phyloP scores from a whole-genome alignment of 2,329 filamentous ascomycete genomes.

The Botrytis tulipae region DNA sequence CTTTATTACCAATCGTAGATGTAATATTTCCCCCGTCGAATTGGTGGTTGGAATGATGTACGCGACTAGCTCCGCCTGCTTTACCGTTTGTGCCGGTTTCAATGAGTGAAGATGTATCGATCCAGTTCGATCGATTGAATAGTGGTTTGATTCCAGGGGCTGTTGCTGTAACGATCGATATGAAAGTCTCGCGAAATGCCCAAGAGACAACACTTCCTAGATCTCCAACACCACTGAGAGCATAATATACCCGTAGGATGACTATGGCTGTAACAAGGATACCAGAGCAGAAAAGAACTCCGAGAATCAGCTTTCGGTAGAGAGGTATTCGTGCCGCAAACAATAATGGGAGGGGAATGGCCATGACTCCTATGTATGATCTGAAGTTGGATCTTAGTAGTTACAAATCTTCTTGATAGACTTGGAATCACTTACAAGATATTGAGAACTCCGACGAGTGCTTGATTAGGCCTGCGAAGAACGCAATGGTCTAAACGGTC shows the following conservation, averaged over 20 bases:
- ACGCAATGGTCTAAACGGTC: not conserved
- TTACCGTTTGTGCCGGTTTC: not conserved
- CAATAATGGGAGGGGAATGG: not conserved
- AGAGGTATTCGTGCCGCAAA: slow-evolving; percentile 1
- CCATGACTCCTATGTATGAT: slow-evolving; percentile 4
- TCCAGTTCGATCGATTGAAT: not conserved
- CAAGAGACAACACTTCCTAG: not conserved
- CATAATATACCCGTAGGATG: not conserved
- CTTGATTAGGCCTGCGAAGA: not conserved
- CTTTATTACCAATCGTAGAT: not conserved
- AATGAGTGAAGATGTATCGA: not conserved
- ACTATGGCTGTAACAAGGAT: not conserved
- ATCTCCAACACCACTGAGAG: not conserved
- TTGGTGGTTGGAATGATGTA: not conserved
- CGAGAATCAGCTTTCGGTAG: not conserved
- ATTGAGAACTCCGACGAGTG: slow-evolving; percentile 9
- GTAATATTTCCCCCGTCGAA: not conserved
- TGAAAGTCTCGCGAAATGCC: not conserved
- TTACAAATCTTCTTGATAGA: not conserved
- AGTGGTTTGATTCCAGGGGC: not conserved
- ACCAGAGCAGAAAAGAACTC: not conserved
- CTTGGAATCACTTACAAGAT: not conserved
- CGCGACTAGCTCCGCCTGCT: not conserved
- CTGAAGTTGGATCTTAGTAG: not conserved
- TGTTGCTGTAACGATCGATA: not conserved